A percentile compares a stretch with the other conserved stretches of the same genome.
Conservation (phyloP, 768 basidiomycete genomes). For the Pleurotus salmoneostramineus region DNA sequence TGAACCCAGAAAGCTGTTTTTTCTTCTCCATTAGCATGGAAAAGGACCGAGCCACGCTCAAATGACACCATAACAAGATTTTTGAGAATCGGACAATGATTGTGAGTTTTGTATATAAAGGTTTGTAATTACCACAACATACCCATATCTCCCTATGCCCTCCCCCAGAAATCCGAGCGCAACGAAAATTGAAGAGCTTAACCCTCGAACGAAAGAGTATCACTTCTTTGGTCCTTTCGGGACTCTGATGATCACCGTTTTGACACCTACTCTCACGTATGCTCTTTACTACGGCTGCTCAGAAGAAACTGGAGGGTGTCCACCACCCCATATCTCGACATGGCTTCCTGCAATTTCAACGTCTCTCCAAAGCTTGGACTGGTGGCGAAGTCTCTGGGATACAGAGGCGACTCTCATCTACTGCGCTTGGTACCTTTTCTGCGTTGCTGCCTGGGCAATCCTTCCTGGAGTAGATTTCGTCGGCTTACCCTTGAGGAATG, state of each 20-base stretch:
- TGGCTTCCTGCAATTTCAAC: conserved; percentile 35
- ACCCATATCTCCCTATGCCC: too few species aligned
- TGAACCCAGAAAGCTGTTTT: neutral
- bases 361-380: conserved; percentile 42
- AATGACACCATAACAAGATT: neutral
- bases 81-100: neutral
- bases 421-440: conserved; percentile 84
- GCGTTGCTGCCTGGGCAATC: conserved; percentile 73
- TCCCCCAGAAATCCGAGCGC: too few species aligned
- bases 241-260: conserved; percentile 61
- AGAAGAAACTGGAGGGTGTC: conserved; percentile 67
- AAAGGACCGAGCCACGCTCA: neutral
- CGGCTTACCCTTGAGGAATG: conserved; percentile 69
- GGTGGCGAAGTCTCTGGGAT: conserved; percentile 82
- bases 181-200: conserved; percentile 27
- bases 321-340: conserved; percentile 35
- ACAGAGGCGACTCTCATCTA: conserved; percentile 74
- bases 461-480: conserved; percentile 71
- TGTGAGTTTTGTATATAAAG: too few species aligned
- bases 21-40: neutral
- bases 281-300: conserved; percentile 75
- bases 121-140: too few species aligned
- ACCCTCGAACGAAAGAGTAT: conserved; percentile 66
- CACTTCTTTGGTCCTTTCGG: conserved; percentile 84
- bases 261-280: conserved; percentile 69